phyloP scores from a whole-genome alignment of 192 early-diverging fungal species.

The Mortierella claussenii region DNA sequence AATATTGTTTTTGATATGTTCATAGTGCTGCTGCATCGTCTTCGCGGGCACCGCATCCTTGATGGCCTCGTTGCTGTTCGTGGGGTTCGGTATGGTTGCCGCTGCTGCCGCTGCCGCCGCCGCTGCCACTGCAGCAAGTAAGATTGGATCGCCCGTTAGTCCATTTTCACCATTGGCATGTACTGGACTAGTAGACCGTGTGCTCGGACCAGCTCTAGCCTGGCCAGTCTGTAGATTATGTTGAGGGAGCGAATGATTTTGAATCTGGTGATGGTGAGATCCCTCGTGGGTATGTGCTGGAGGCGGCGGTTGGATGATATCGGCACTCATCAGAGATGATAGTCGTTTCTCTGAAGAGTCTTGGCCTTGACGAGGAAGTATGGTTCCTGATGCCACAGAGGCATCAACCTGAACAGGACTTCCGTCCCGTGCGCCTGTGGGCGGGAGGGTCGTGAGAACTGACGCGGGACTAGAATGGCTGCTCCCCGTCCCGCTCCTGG shows the following conservation, averaged over 20 bases:
- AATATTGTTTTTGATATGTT: conserved; percentile 46
- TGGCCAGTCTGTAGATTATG: conserved; percentile 8
- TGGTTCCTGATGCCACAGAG: conserved; percentile 33
- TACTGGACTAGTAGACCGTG: not conserved
- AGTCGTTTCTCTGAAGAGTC: conserved; percentile 36
- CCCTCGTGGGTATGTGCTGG: conserved; percentile 27
- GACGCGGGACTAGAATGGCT: conserved; percentile 12
- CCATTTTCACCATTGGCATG: conserved; percentile 1
- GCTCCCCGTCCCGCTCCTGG: not conserved
- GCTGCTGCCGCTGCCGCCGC: not conserved
- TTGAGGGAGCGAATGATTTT: not conserved
- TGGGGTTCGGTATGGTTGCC: not conserved
- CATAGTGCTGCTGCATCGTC: conserved; percentile 26
- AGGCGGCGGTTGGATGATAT: conserved; percentile 38
- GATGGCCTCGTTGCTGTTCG: not conserved
- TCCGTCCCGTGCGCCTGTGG: conserved; percentile 6
- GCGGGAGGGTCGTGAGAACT: not conserved
- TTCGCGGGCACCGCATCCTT: conserved; percentile 1
- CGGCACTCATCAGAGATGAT: conserved; percentile 17
- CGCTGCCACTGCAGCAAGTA: not conserved
- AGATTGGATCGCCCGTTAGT: not conserved
- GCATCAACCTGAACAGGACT: conserved; percentile 30
- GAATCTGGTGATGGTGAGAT: conserved; percentile 12
- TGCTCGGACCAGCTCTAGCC: conserved; percentile 3
- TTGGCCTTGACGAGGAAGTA: conserved; percentile 21